Evolutionary conservation across 2,329 filamentous ascomycete species (phyloP), one percentile per base, ranked within the genome.

Genomic region (Cordyceps cateniannulata): DNA sequence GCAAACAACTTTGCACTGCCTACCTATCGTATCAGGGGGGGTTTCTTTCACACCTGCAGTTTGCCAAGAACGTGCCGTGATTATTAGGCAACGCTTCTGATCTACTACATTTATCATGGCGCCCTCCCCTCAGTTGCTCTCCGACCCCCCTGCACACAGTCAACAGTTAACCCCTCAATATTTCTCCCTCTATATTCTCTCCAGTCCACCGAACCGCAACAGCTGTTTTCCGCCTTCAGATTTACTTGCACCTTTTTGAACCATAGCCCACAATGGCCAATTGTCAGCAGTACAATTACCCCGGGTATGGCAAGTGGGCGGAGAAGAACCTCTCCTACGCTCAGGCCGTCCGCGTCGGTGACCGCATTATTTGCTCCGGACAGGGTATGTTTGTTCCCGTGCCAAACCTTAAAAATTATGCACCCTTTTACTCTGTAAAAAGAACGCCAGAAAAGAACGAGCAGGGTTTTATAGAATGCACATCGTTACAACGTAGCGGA

Each of bases 281-380:
- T 44, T 44, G 42, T 9, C 42, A 44, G 42, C 42, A 44, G 42
- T 56, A 56, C 53, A 35, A 18, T 61, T 76, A 76, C 60, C 66
- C 68, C 2, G 71, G 68, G 8, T 66, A 67, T n/a, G 72, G 70
- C 16, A 62, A 76, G 52, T 62, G 63, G 12, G 72, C 66, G 25
- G 50, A 65, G 6, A 49, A 76, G 32, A 65, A 66, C 0, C 73
- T 71, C 50, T 56, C 65, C 53, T 81, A 81, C 67, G 78, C 68
- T 63, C 80, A 82, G 62, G 77, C 78, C 2, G 76, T 81, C 16
- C 76, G 79, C 1, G 68, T 82, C 10, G 79, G 76, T 1, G 74
- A 82, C 66, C 67, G 69, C 3, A 81, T 83, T 48, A 73, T 80
- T 65, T 73, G 72, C 60, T 68, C 79, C 1, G 78, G 78, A 3